Conservation (phyloP, 345 rosid genomes). For the Limnanthes douglasii region DNA sequence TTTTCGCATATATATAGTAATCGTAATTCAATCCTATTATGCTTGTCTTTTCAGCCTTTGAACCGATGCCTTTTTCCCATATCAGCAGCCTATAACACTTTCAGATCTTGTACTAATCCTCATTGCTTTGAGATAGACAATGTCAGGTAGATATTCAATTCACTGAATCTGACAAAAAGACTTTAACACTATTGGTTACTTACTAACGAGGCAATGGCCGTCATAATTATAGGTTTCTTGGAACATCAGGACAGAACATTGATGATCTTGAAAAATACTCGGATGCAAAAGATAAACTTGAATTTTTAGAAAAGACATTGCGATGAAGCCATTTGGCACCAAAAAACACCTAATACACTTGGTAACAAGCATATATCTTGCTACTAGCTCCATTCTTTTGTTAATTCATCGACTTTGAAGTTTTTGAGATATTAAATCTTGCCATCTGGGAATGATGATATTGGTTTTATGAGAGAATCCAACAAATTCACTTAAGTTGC, state of each 20-base stretch:
- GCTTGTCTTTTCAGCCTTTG: constrained; percentile 50
- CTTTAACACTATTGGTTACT: neutral
- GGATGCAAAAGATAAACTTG: constrained; percentile 65
- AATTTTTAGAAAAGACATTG: constrained; percentile 82
- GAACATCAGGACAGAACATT: constrained; percentile 98
- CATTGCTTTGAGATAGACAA: constrained; percentile 88
- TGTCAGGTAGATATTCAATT: constrained; percentile 26
- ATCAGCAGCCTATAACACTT: constrained; percentile 72
- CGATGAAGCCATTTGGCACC: constrained; percentile 98
- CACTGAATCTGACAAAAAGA: neutral
- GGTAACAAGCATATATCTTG: too few relatives aligned
- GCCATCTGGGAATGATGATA: neutral
- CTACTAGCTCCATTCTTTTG: too few relatives aligned
- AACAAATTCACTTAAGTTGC: too few relatives aligned
- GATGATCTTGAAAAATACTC: constrained; percentile 89
- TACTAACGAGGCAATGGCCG: neutral
- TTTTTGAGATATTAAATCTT: neutral
- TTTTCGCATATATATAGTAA: too few relatives aligned
- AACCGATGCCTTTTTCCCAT: constrained; percentile 89
- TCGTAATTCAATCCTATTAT: too few relatives aligned
- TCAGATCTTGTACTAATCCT: constrained; percentile 86
- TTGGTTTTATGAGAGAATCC: too few relatives aligned
- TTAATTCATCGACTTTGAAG: neutral
- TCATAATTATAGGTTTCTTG: constrained; percentile 66
- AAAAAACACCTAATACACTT: constrained; percentile 89